Base-by-base conservation (phyloP, 305 asterid species). In the Vinca major region DNA sequence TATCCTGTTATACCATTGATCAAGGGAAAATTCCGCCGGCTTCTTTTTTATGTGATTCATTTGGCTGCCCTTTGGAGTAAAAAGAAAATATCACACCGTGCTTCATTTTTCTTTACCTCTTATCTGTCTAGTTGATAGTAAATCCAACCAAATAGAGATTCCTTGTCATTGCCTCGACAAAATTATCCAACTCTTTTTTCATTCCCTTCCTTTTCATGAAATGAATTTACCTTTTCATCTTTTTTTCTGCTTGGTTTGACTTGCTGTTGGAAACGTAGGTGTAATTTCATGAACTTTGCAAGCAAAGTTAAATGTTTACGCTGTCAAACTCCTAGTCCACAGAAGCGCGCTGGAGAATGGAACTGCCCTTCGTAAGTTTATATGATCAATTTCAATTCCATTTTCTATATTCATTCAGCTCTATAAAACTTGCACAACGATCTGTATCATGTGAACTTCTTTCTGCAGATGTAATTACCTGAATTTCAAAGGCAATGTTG, bases 301-400 rank as follows among this genome's bases (percentile, higher is more conserved):
- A 85, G 86, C 80, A 87, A 85, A 37, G 64, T 62, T 61, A 82
- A 80, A 73, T 91, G 97, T 75, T 65, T 73, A 45, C 89, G 88
- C 54, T 89, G 97, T 75, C 80, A 78, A 70, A 82, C 48, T 67
- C 76, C 77, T 48, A 96, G 91, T 8, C 92, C 95, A 19, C 74
- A 66, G 73, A 81, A 83, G 75, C 75, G 77, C 73, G 88, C 86
- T 2, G 97, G 96, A 68, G 96, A 91, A 62, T 91, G 97, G 97
- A 89, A 87, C 68, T 91, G 97, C 79, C 79, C 89, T 20, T 50
- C 74, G 96, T 91, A 74, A 86, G 92, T 86, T 78, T 26, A n/a
- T 26, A 26, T 26, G 14, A 36, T 26, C 75, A 50, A 21, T 20
- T 33, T 54, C 49, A 43, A 43, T 3, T 14, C 20, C 62, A 3